Evolutionary conservation across 305 asterid species (phyloP).

Genomic region (Plantago lanceolata): DNA sequence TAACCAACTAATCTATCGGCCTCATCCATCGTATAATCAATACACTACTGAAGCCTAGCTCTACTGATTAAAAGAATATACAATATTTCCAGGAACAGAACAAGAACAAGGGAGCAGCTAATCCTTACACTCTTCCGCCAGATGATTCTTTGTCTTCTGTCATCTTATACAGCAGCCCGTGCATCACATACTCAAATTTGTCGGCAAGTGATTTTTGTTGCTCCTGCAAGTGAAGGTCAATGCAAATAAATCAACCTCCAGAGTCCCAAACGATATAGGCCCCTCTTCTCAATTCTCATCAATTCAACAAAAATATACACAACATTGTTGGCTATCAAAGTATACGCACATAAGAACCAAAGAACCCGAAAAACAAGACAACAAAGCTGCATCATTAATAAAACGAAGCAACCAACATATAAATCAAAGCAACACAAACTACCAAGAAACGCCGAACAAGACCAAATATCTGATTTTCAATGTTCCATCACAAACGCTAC

Average conservation of each 20-base stretch:
- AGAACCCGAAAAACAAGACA: neutral
- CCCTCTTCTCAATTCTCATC: neutral
- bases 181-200: conserved; percentile 91
- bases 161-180: conserved; percentile 77
- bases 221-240: conserved; percentile 40
- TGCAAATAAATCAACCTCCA: conserved; percentile 5
- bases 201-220: conserved; percentile 64
- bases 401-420: neutral
- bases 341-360: neutral
- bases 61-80: neutral
- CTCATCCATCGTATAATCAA: no score
- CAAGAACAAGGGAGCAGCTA: conserved; percentile 23
- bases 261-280: neutral
- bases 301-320: neutral
- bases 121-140: conserved; percentile 49
- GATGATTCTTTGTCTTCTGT: conserved; percentile 42
- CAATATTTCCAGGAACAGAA: conserved; percentile 3
- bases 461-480: no score
- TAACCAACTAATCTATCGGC: neutral
- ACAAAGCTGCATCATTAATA: neutral
- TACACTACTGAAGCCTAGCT: neutral
- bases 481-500: no score
- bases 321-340: neutral
- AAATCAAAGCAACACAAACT: neutral
- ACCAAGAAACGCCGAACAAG: no score